phyloP scores from a whole-genome alignment of 176 grass and related monocot genomes.

The Typha latifolia region DNA sequence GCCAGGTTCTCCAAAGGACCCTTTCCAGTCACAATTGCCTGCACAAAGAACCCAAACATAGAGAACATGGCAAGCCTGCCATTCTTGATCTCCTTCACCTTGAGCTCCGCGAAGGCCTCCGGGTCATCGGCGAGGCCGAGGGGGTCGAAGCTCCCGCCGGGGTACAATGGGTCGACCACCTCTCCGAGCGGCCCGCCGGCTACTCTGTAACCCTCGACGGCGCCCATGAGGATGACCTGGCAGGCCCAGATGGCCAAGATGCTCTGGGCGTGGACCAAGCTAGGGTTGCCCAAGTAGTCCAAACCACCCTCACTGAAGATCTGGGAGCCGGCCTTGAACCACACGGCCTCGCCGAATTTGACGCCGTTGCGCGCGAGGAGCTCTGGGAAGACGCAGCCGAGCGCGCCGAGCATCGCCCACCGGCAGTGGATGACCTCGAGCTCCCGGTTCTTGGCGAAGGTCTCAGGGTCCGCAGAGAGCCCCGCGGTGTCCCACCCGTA shows the following conservation, averaged over 20 bases:
- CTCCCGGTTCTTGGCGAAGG: constrained; percentile 69
- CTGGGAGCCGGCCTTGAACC: constrained; percentile 68
- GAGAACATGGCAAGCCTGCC: constrained; percentile 66
- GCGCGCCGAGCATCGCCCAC: constrained; percentile 64
- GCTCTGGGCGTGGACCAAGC: constrained; percentile 51
- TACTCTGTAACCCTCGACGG: constrained; percentile 66
- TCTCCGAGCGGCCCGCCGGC: constrained; percentile 56
- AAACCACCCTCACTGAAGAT: constrained; percentile 69
- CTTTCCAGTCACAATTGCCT: constrained; percentile 57
- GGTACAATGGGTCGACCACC: constrained; percentile 51
- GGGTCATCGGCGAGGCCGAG: constrained; percentile 57
- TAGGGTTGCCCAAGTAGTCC: constrained; percentile 66
- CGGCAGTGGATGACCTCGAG: constrained; percentile 29
- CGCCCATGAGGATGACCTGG: constrained; percentile 60
- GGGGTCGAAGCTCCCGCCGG: constrained; percentile 51
- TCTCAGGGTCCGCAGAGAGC: constrained; percentile 48
- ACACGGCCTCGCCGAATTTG: constrained; percentile 76
- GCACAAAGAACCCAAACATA: constrained; percentile 75
- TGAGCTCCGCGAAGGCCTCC: constrained; percentile 53
- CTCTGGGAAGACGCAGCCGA: constrained; percentile 75
- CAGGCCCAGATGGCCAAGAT: constrained; percentile 58
- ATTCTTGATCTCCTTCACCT: constrained; percentile 88
- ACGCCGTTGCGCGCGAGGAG: constrained; percentile 49
- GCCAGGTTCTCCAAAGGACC: constrained; percentile 33
- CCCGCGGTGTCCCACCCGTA: constrained; percentile 54